Evolutionary conservation across 2,329 filamentous ascomycete species (phyloP).

Genomic region (Diplodia sapinea): DNA sequence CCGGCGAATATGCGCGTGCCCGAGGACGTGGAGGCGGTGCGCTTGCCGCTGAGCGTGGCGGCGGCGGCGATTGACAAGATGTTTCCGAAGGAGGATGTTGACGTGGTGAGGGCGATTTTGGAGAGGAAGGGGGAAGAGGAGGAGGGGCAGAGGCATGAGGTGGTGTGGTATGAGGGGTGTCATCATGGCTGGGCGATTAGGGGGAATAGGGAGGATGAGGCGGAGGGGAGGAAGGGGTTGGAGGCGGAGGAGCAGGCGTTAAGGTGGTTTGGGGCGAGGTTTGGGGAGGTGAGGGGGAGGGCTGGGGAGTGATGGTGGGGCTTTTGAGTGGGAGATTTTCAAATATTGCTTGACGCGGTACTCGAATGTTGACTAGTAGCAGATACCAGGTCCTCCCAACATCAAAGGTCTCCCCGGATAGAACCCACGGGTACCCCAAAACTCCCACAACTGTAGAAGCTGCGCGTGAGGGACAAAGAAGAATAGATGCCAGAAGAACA

Average conservation of each 20-base stretch:
- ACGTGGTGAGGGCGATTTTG: slow-evolving; percentile 43
- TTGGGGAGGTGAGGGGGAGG: slow-evolving; percentile 32
- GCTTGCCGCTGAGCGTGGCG: slow-evolving; percentile 44
- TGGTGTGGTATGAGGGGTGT: slow-evolving; percentile 46
- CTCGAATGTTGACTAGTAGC: too few species aligned
- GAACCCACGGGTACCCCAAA: not conserved
- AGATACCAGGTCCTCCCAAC: too few species aligned
- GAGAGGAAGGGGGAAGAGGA: slow-evolving; percentile 40
- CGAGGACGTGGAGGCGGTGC: slow-evolving; percentile 43
- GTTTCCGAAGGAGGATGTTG: slow-evolving; percentile 40
- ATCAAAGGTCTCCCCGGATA: not conserved
- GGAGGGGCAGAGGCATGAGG: slow-evolving; percentile 40
- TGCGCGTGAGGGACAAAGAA: not conserved
- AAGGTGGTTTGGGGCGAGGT: slow-evolving; percentile 47
- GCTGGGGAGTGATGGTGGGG: too few species aligned
- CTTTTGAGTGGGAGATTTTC: too few species aligned
- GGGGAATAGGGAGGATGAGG: slow-evolving; percentile 43
- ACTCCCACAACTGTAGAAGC: not conserved
- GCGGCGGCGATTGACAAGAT: slow-evolving; percentile 40
- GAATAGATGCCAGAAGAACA: slow-evolving; percentile 2
- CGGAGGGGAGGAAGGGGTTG: slow-evolving; percentile 41
- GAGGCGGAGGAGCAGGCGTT: slow-evolving; percentile 48
- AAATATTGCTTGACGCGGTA: too few species aligned
- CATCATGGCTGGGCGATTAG: slow-evolving; percentile 48
- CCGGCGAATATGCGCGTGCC: slow-evolving; percentile 44